Evolutionary conservation across 768 basidiomycete genomes (phyloP).

Genomic region (Serendipita sp.): DNA sequence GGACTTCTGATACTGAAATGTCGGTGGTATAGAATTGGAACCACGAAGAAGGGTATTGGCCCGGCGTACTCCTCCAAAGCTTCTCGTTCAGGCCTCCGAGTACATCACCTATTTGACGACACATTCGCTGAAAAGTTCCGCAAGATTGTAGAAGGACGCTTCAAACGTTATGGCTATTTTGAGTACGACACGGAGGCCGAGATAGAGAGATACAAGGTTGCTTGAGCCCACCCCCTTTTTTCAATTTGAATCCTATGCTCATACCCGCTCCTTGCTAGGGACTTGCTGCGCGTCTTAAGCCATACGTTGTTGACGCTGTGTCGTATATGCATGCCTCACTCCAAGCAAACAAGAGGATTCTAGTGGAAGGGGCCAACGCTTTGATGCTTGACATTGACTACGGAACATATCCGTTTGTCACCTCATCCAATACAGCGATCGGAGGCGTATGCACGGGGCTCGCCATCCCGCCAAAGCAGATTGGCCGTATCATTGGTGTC

Average conservation of each 20-base stretch:
- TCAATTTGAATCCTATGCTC: neutral
- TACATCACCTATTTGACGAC: conserved; percentile 90
- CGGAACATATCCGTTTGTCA: conserved; percentile 96
- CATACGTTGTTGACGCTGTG: conserved; percentile 82
- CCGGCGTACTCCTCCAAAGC: conserved; percentile 98
- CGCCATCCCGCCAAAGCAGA: conserved; percentile 81
- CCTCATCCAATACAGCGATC: conserved; percentile 81
- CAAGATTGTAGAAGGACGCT: conserved; percentile 87
- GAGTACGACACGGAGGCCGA: conserved; percentile 98
- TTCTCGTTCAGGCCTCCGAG: conserved; percentile 83
- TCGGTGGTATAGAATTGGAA: conserved; percentile 58
- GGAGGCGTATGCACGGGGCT: conserved; percentile 96
- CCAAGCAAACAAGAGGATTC: conserved; percentile 53
- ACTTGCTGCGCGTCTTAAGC: conserved; percentile 68
- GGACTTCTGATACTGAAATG: neutral
- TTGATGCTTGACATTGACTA: conserved; percentile 97
- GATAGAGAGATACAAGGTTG: conserved; percentile 79
- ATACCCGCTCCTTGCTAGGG: conserved; percentile 26
- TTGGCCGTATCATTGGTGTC: conserved; percentile 82
- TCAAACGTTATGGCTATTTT: conserved; percentile 95
- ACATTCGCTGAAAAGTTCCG: conserved; percentile 86
- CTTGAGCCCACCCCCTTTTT: conserved; percentile 8
- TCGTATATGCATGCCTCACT: conserved; percentile 72
- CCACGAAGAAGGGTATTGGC: conserved; percentile 95
- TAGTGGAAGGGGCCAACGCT: conserved; percentile 96